Evolutionary conservation across 2,329 filamentous ascomycete genomes (phyloP).

Genomic region (Cladorrhinum sp.): DNA sequence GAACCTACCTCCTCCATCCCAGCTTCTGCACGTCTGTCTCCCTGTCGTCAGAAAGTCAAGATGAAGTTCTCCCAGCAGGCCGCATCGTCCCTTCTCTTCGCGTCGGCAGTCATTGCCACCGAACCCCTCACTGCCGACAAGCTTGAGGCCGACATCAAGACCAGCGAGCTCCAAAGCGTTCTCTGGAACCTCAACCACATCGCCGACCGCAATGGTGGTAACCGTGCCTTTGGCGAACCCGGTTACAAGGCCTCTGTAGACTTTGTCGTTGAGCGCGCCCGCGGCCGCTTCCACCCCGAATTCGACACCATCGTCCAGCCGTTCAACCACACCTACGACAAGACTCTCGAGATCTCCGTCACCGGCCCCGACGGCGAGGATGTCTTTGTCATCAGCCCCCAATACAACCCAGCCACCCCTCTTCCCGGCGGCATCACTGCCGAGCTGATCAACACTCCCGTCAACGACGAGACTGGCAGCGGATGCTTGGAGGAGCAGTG

Average conservation of each 20-base stretch:
- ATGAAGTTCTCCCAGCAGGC: constrained; percentile 17
- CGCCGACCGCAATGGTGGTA: constrained; percentile 53
- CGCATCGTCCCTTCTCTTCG: constrained; percentile 12
- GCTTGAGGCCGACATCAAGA: constrained; percentile 39
- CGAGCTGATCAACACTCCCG: constrained; percentile 36
- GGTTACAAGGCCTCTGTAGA: constrained; percentile 58
- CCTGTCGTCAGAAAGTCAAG: not conserved
- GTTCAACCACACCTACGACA: constrained; percentile 46
- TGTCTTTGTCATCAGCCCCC: constrained; percentile 42
- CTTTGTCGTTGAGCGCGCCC: constrained; percentile 47
- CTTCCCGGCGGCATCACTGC: constrained; percentile 33
- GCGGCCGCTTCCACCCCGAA: constrained; percentile 20
- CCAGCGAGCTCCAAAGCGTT: constrained; percentile 46
- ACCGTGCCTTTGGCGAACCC: constrained; percentile 57
- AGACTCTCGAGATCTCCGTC: constrained; percentile 42
- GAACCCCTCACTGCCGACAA: constrained; percentile 39
- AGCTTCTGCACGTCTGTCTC: not conserved
- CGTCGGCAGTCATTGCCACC: constrained; percentile 26
- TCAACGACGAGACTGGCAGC: constrained; percentile 36
- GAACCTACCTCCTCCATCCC: too few relatives aligned
- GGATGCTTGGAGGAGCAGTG: constrained; percentile 44
- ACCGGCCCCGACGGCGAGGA: constrained; percentile 44
- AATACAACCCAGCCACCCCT: constrained; percentile 46
- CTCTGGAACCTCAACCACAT: constrained; percentile 55
- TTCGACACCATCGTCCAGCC: constrained; percentile 41